Evolutionary conservation across 106 monocot genomes (phyloP), one percentile per base, ranked within the genome.

Genomic region (Apostasia ramifera): DNA sequence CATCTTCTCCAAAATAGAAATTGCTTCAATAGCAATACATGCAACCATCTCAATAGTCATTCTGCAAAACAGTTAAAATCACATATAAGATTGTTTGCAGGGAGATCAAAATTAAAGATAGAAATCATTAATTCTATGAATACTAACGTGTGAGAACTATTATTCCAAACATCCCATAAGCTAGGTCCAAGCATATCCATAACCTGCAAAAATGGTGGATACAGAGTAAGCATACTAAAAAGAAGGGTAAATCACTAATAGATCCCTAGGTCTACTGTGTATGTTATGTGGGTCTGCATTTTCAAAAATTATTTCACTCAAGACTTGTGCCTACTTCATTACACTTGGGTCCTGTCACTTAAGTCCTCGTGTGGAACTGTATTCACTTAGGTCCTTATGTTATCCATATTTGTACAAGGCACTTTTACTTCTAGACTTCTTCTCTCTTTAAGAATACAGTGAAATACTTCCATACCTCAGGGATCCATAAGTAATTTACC

Each of bases 141-240:
- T 44, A 79, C 88, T 81, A 45, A 88, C 92, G 81, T 71, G 59
- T 85, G 88, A 41, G 83, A 78, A 66, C 81, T 82, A 65, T 76
- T 85, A 72, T 83, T 92, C 92, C 92, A 88, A 51, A 92, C 83
- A 88, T 92, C 88, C 88, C 88, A 92, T 51, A 92, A 79, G 79
- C 92, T 92, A 12, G 92, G 92, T 12, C 92, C 92, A 57, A 92
- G 66, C 83, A 92, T 88, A 77, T 92, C 92, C 92, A 92, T 92
- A 53, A 92, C 83, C 92, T 92, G 65, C 60, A 79, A 40, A 73
- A 11, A 56, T 55, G 2, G 55, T 59, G 42, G 11, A 48, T 68
- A 4, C 66, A 59, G 7, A 40, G 38, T 57, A 55, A 63, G 15
- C 57, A 57, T 10, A 44, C 11, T 39, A 62, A 74, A 61, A 26